Base-by-base conservation (phyloP, 805 yeast genomes). In the Starmerella davenportii region DNA sequence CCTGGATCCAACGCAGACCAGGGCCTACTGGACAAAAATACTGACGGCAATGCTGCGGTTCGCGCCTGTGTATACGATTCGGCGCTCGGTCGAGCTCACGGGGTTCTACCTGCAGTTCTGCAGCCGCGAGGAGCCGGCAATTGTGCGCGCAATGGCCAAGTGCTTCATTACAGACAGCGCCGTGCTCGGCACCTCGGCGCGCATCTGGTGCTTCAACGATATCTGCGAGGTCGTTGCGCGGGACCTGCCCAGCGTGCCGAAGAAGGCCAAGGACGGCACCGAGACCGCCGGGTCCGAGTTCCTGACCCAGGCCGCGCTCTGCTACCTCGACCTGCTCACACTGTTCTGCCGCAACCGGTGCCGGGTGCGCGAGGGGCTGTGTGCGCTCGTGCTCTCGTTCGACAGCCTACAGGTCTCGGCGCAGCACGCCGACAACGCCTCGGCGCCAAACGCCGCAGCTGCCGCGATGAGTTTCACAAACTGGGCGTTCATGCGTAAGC, bases 381-480 rank as follows among this genome's bases (percentile, higher is more conserved):
- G 74, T 45, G 62, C 74, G 51, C 61, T 68, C 50, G 51, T 73
- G 39, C 50, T 67, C 34, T 46, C 66, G 2, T 80, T 87, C 78
- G 95, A 87, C 56, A 66, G 82, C 2, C 59, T 80, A 24, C 95
- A 87, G 51, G 90, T 79, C 8, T 66, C 67, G 30, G 66, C 78
- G 38, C 93, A 81, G 50, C 57, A 62, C 4, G 62, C 74, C 28
- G 95, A 82, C 52, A 5, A 23, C 24, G 18, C 8, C 15, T 40
- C 69, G 5, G 56, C 50, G 27, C 46, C 54, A 4, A 27, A 37
- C 29, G 44, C 48, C 31, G 36, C 52, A 24, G 37, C 44, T 13
- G 33, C 52, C 4, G 38, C 43, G 7, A 43, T 46, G 11, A 63
- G 70, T 2, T 55, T 80, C 23, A 67, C 87, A 7, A 70, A 81